Evolutionary conservation across 768 basidiomycete genomes (phyloP).

Genomic region (Jaapia argillacea): DNA sequence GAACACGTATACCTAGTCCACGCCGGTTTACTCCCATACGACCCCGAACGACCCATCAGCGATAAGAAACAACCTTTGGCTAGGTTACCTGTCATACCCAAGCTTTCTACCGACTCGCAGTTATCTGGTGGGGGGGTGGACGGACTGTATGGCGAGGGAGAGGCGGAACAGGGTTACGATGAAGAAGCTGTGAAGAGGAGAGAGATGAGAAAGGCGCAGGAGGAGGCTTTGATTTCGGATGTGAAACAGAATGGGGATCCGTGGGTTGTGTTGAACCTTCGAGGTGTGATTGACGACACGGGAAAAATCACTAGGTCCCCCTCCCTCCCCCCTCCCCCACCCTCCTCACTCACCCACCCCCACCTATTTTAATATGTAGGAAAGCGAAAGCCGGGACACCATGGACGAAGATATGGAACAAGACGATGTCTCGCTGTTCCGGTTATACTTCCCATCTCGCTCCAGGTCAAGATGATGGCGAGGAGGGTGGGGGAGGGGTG

Average conservation of each 20-base stretch:
- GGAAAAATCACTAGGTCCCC: conserved; percentile 27
- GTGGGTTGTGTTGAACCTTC: conserved; percentile 70
- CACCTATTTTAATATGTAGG: conserved; percentile 7
- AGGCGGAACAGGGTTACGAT: conserved; percentile 3
- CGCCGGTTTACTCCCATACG: conserved; percentile 69
- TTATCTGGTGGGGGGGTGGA: not conserved
- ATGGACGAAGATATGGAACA: conserved; percentile 73
- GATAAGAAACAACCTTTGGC: conserved; percentile 64
- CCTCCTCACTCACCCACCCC: not conserved
- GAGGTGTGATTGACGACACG: conserved; percentile 33
- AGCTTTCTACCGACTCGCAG: conserved; percentile 7
- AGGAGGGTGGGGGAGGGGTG: conserved; percentile 8
- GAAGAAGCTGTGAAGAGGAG: too few relatives aligned
- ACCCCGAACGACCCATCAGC: conserved; percentile 43
- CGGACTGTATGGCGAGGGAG: not conserved
- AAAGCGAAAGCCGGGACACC: conserved; percentile 42
- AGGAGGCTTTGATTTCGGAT: conserved; percentile 51
- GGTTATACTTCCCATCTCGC: conserved; percentile 28
- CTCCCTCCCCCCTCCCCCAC: not conserved
- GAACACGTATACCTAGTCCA: conserved; percentile 76
- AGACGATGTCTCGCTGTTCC: conserved; percentile 45
- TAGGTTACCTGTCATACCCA: conserved; percentile 39
- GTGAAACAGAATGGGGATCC: conserved; percentile 73
- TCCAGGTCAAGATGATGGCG: conserved; percentile 8
- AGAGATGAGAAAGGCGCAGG: conserved; percentile 50